phyloP scores from a whole-genome alignment of 352 stramenopile genomes.

The Peronospora tabacina region DNA sequence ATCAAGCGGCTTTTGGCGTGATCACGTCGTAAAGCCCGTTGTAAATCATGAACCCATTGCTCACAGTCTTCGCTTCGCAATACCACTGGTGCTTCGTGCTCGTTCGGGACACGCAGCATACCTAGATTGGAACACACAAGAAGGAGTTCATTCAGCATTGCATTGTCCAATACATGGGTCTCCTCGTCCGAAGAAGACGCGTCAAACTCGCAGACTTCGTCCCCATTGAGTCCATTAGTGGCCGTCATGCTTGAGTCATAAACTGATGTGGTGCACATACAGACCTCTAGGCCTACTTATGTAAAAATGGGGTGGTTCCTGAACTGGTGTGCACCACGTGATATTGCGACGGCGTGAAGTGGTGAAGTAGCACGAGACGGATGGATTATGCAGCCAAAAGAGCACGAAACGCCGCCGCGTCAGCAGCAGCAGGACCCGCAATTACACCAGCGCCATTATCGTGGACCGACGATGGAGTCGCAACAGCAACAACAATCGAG shows the following conservation, averaged over 20 bases:
- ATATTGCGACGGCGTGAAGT: background rate
- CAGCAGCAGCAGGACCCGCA: conserved; percentile 6
- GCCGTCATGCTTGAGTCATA: too few relatives aligned
- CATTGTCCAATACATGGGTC: conserved; percentile 42
- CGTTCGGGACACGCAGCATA: conserved; percentile 55
- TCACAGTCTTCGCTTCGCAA: conserved; percentile 81
- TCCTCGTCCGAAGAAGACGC: conserved; percentile 46
- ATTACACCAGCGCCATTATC: conserved; percentile 3
- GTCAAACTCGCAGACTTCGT: conserved; percentile 31
- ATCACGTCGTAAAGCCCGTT: conserved; percentile 72
- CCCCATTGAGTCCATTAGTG: too few relatives aligned
- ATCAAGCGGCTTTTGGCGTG: conserved; percentile 79
- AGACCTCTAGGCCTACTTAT: too few relatives aligned
- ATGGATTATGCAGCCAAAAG: conserved; percentile 9
- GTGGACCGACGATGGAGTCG: background rate
- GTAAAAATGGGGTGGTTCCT: too few relatives aligned
- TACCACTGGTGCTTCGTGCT: conserved; percentile 52
- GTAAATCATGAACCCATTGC: conserved; percentile 81
- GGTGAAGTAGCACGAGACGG: background rate
- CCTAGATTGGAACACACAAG: conserved; percentile 85
- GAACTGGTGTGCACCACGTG: too few relatives aligned
- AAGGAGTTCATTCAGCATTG: conserved; percentile 83
- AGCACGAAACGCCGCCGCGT: conserved; percentile 3
- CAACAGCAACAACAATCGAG: conserved; percentile 9
- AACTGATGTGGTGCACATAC: too few relatives aligned